Conservation (phyloP, 306 rosid genomes). For the Parietaria judaica region DNA sequence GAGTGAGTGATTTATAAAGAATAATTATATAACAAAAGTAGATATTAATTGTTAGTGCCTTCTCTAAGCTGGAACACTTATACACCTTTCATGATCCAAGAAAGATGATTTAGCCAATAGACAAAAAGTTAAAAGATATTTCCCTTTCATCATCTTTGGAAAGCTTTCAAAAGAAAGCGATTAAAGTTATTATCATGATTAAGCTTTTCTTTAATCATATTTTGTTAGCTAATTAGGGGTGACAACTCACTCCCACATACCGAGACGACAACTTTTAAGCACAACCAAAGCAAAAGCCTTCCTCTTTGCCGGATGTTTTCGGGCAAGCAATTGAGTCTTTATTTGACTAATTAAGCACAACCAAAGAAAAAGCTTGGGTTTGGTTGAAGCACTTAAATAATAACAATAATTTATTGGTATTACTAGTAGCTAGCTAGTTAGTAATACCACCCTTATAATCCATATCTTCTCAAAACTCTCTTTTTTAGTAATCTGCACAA, state of each 20-base stretch:
- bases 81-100: too few species aligned
- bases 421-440: not conserved
- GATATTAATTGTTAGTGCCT: too few species aligned
- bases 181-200: slow-evolving; percentile 36
- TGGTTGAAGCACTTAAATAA: not conserved
- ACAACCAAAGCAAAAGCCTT: slow-evolving; percentile 25
- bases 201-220: slow-evolving; percentile 14
- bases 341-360: slow-evolving; percentile 21
- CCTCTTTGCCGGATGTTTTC: slow-evolving; percentile 28
- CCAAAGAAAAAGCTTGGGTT: not conserved
- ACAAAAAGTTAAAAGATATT: slow-evolving; percentile 8
- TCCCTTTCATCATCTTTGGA: slow-evolving; percentile 13
- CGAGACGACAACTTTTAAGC: slow-evolving; percentile 30
- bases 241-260: slow-evolving; percentile 47
- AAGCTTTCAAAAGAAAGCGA: slow-evolving; percentile 23
- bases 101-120: slow-evolving; percentile 4
- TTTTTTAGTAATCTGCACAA: not conserved
- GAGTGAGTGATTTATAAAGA: too few species aligned
- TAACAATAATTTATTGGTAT: not conserved
- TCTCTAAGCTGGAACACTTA: too few species aligned
- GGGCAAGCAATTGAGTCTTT: slow-evolving; percentile 25
- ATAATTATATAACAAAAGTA: too few species aligned
- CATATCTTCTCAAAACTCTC: slow-evolving; percentile 6
- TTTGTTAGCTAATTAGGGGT: slow-evolving; percentile 10
- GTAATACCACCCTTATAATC: not conserved